phyloP scores from a whole-genome alignment of 2,329 filamentous ascomycete species.

The Colletotrichum echinochloae region DNA sequence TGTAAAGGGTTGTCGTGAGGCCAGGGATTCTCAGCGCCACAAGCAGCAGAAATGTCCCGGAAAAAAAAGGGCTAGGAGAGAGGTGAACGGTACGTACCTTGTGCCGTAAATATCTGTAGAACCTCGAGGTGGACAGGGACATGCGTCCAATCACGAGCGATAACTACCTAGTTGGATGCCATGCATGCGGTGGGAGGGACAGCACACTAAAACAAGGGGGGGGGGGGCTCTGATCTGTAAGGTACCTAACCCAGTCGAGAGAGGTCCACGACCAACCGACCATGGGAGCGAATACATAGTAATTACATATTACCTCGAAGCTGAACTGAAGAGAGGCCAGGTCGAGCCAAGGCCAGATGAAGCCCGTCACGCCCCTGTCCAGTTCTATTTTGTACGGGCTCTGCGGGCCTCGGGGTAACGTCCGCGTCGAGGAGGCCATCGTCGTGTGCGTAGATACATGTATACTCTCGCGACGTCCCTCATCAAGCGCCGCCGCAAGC shows the following conservation, averaged over 20 bases:
- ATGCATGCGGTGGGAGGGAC: constrained; percentile 34
- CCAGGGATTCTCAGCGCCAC: constrained; percentile 12
- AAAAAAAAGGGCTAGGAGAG: neutral
- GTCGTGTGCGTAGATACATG: neutral
- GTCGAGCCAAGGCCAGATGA: neutral
- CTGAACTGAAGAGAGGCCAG: neutral
- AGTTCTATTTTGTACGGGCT: neutral
- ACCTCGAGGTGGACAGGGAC: neutral
- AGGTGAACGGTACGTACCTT: constrained; percentile 14
- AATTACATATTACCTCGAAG: neutral
- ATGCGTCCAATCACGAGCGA: neutral
- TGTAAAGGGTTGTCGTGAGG: neutral
- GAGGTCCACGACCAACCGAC: constrained; percentile 2
- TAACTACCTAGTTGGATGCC: neutral
- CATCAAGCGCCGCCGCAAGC: neutral
- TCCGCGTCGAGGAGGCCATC: neutral
- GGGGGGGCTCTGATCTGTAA: constrained; percentile 6
- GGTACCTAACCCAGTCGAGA: constrained; percentile 17
- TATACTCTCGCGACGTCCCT: neutral
- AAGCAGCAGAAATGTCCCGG: constrained; percentile 17
- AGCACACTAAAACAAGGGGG: constrained; percentile 33
- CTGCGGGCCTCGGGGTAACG: neutral
- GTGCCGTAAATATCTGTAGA: constrained; percentile 13
- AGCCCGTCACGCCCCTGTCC: neutral
- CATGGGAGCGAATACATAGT: neutral